phyloP scores from a whole-genome alignment of 23 red algal species.

The Rhodosorus marinus region DNA sequence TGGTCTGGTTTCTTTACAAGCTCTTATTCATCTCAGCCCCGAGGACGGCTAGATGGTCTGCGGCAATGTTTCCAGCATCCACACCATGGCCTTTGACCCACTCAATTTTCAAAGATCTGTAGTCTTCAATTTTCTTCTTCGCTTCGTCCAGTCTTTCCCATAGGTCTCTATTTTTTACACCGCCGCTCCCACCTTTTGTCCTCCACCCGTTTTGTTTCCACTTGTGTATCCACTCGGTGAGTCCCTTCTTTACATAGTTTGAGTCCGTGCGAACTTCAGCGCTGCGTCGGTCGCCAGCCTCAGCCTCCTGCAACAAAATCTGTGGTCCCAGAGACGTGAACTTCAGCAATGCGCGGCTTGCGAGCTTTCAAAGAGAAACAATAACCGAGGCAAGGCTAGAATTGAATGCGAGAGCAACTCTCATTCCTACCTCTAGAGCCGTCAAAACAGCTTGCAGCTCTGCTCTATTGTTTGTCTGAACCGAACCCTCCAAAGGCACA shows the following conservation, averaged over 20 bases:
- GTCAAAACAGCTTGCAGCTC: conserved; percentile 53
- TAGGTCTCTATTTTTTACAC: conserved; percentile 39
- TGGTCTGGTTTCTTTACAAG: too few species aligned
- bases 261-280: conserved; percentile 8
- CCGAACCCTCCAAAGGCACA: conserved; percentile 4
- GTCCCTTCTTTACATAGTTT: conserved; percentile 41
- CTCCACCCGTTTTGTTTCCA: conserved; percentile 51
- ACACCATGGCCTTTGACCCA: too few species aligned
- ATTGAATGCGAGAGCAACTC: too few species aligned
- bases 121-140: too few species aligned
- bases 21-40: too few species aligned
- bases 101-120: too few species aligned
- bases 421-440: conserved; percentile 27
- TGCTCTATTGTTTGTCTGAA: conserved; percentile 74
- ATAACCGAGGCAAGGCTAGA: too few species aligned
- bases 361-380: too few species aligned
- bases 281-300: background rate
- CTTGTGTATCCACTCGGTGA: conserved; percentile 25
- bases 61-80: too few species aligned
- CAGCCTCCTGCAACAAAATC: background rate
- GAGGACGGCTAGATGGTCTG: too few species aligned
- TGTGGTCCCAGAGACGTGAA: too few species aligned
- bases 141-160: conserved; percentile 33
- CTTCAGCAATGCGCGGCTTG: too few species aligned
- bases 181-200: background rate